Base-by-base conservation (phyloP, 2,329 filamentous ascomycete genomes). In the Biscogniauxia sp. region DNA sequence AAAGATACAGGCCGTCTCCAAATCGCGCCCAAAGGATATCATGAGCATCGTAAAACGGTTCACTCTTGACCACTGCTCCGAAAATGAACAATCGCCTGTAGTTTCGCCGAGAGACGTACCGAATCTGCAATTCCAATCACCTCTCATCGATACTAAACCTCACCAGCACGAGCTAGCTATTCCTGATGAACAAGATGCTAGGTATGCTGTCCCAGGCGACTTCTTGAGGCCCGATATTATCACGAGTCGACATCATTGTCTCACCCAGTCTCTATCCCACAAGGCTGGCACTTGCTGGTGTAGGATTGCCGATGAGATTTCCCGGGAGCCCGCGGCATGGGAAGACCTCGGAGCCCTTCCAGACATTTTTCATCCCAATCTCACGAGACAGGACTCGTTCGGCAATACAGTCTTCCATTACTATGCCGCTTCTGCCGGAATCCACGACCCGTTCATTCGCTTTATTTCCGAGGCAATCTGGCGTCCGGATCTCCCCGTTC, bases 321-420 rank as follows among this genome's bases (percentile, higher is more conserved):
- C 20, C 19, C 28, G 51, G 6, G 56, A 54, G 19, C 64, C 58
- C 49, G 55, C 49, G 23, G 51, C 60, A 45, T 68, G 66, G 66
- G 53, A 61, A 41, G 57, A 37, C 8, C 66, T 77, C 13, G 59
- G 52, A 0, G 60, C 69, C 2, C 61, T 81, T 11, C 53, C 74
- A 5, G 54, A 63, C 1, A 55, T 61, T 20, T 54, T 67, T 8
- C 28, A 68, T 41, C 70, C 78, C 20, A 66, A 74, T 55, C 56
- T 82, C 26, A 72, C 73, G 20, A 66, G 70, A 1, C 70, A 72
- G 15, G 84, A 86, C 63, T 69, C 76, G 45, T 85, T 83, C 62
- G 83, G 83, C 0, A 81, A 84, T 49, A 84, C 76, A 5, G 76
- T 82, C 52, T 82, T 84, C 28, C 84, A 86, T 52, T 56, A 57